Evolutionary conservation across 106 monocot species (phyloP).

Genomic region (Phalaenopsis equestris): DNA sequence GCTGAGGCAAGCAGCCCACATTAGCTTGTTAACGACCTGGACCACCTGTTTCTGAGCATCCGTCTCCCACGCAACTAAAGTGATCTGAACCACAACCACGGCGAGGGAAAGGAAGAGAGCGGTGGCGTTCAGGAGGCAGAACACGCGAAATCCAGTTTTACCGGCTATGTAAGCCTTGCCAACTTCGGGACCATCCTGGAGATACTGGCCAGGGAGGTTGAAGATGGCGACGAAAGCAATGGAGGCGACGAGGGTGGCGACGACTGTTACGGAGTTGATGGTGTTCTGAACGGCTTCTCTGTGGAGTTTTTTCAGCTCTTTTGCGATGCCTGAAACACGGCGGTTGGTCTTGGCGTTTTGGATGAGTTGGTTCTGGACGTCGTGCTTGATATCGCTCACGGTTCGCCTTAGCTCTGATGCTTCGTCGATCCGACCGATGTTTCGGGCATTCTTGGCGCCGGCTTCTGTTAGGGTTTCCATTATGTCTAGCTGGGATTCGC

Average conservation of each 20-base stretch:
- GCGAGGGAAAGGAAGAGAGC: constrained; percentile 88
- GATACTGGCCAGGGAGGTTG: constrained; percentile 78
- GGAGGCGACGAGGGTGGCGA: constrained; percentile 84
- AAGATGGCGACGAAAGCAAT: constrained; percentile 95
- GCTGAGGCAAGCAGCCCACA: constrained; percentile 89
- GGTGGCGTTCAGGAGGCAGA: constrained; percentile 78
- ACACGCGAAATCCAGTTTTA: constrained; percentile 38
- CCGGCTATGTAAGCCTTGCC: constrained; percentile 62
- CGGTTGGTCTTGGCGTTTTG: constrained; percentile 80
- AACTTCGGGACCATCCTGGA: constrained; percentile 15
- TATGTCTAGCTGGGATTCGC: constrained; percentile 53
- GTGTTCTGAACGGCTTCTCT: constrained; percentile 94
- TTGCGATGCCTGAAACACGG: constrained; percentile 68
- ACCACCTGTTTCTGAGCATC: constrained; percentile 82
- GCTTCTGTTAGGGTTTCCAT: constrained; percentile 50
- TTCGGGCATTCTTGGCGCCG: constrained; percentile 63
- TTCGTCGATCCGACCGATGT: constrained; percentile 55
- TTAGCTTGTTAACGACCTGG: constrained; percentile 82
- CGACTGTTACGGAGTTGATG: constrained; percentile 91
- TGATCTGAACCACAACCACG: constrained; percentile 93
- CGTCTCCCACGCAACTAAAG: constrained; percentile 95
- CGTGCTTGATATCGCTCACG: constrained; percentile 89
- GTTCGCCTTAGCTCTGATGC: constrained; percentile 63
- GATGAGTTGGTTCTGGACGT: constrained; percentile 70
- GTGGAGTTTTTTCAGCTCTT: constrained; percentile 81